Evolutionary conservation across 495 filamentous ascomycete species (phyloP).

Genomic region (Penicillium chermesinum): DNA sequence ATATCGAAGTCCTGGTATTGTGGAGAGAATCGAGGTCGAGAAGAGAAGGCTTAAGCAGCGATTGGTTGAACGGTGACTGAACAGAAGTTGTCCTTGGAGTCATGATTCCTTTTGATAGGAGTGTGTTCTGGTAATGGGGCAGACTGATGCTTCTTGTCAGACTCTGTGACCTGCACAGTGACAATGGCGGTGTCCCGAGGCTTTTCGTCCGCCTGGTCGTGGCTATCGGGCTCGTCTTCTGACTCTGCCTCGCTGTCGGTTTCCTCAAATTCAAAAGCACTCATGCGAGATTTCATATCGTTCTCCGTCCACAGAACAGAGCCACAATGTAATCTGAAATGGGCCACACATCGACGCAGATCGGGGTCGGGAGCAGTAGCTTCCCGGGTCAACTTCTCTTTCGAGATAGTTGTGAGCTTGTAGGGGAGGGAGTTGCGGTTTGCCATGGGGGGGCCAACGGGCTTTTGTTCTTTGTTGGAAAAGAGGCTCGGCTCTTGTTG

Average conservation of each 20-base stretch:
- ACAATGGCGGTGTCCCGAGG: neutral
- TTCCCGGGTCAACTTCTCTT: slow-evolving; percentile 39
- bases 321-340: slow-evolving; percentile 37
- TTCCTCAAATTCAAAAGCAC: slow-evolving; percentile 39
- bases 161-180: slow-evolving; percentile 7
- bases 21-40: neutral
- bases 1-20: neutral
- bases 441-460: slow-evolving; percentile 41
- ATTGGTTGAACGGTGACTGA: slow-evolving; percentile 16
- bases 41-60: slow-evolving; percentile 6
- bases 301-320: slow-evolving; percentile 40
- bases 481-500: slow-evolving; percentile 15
- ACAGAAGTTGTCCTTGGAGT: slow-evolving; percentile 16
- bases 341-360: slow-evolving; percentile 39
- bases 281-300: slow-evolving; percentile 41
- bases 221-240: slow-evolving; percentile 6
- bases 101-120: slow-evolving; percentile 12
- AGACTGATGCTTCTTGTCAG: slow-evolving; percentile 5
- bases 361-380: slow-evolving; percentile 38
- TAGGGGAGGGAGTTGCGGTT: slow-evolving; percentile 39
- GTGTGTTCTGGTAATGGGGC: neutral
- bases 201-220: neutral
- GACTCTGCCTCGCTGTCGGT: slow-evolving; percentile 33
- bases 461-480: slow-evolving; percentile 32
- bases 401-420: slow-evolving; percentile 39